Evolutionary conservation across 495 filamentous ascomycete species (phyloP).

Genomic region (Tuber brumale): DNA sequence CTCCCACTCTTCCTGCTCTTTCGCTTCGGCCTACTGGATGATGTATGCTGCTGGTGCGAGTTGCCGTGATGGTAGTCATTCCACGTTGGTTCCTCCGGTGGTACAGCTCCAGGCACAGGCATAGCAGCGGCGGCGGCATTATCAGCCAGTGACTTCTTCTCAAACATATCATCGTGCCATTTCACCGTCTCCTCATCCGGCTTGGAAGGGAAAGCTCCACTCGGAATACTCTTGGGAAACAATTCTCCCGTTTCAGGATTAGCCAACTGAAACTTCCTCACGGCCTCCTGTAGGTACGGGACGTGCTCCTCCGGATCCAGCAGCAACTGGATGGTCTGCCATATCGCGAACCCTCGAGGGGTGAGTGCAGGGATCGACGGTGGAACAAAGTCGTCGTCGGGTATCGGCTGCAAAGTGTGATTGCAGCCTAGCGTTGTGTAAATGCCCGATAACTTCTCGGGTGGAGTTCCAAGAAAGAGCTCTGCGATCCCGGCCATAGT

Average conservation of each 20-base stretch:
- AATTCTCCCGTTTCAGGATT: conserved; percentile 62
- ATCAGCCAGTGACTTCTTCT: conserved; percentile 29
- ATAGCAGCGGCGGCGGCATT: conserved; percentile 18
- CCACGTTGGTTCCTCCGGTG: conserved; percentile 22
- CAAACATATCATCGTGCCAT: conserved; percentile 64
- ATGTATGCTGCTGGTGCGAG: conserved; percentile 14
- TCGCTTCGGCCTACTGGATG: conserved; percentile 19
- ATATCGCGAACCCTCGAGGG: conserved; percentile 75
- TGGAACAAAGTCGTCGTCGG: conserved; percentile 61
- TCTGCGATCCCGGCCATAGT: conserved; percentile 37
- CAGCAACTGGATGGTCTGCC: conserved; percentile 88
- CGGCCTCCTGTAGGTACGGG: conserved; percentile 72
- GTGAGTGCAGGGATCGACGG: conserved; percentile 79
- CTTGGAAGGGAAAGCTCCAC: conserved; percentile 63
- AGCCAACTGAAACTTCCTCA: conserved; percentile 64
- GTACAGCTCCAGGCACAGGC: conserved; percentile 16
- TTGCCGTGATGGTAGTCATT: conserved; percentile 22
- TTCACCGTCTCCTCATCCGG: conserved; percentile 69
- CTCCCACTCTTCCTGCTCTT: conserved; percentile 20
- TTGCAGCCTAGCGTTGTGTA: conserved; percentile 88
- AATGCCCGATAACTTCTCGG: conserved; percentile 73
- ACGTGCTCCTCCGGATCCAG: conserved; percentile 84
- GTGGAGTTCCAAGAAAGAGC: conserved; percentile 73
- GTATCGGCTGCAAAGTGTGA: conserved; percentile 62
- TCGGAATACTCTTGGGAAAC: conserved; percentile 73